phyloP scores from a whole-genome alignment of 352 stramenopile genomes.

The Pythium volutum region DNA sequence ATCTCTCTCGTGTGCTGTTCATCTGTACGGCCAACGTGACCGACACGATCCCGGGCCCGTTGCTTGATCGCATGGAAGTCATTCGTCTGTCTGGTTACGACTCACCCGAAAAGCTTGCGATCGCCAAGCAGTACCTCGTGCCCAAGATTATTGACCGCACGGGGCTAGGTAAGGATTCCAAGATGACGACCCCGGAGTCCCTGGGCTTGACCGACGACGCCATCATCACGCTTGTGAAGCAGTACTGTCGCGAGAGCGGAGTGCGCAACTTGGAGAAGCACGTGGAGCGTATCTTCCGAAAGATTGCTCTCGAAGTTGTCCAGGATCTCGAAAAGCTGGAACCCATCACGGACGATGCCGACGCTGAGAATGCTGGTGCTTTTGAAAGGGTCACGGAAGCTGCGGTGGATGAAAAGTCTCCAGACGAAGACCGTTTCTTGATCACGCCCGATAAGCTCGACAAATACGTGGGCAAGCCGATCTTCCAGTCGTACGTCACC shows the following conservation, averaged over 20 bases:
- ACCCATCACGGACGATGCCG: slow-evolving; percentile 34
- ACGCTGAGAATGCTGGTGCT: slow-evolving; percentile 26
- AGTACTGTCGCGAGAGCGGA: slow-evolving; percentile 97
- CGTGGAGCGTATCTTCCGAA: slow-evolving; percentile 98
- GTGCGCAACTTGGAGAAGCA: slow-evolving; percentile 98
- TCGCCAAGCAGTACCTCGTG: slow-evolving; percentile 97
- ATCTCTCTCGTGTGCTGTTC: slow-evolving; percentile 97
- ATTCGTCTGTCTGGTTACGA: slow-evolving; percentile 96
- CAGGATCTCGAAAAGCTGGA: slow-evolving; percentile 63
- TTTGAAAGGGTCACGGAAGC: slow-evolving; percentile 16
- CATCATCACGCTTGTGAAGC: slow-evolving; percentile 84
- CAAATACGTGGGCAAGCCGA: slow-evolving; percentile 98
- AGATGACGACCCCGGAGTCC: slow-evolving; percentile 68
- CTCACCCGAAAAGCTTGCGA: slow-evolving; percentile 96
- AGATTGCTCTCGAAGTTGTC: slow-evolving; percentile 97
- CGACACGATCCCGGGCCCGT: slow-evolving; percentile 94
- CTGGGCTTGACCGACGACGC: slow-evolving; percentile 92
- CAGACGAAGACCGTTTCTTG: slow-evolving; percentile 65
- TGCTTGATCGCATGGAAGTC: slow-evolving; percentile 99
- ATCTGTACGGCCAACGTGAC: slow-evolving; percentile 97
- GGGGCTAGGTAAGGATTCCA: slow-evolving; percentile 63
- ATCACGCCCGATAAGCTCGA: slow-evolving; percentile 94
- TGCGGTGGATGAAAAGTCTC: slow-evolving; percentile 2
- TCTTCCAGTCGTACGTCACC: slow-evolving; percentile 92
- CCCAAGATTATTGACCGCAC: slow-evolving; percentile 95